phyloP scores from a whole-genome alignment of 495 filamentous ascomycete genomes.

The Penicillium flavigenum region DNA sequence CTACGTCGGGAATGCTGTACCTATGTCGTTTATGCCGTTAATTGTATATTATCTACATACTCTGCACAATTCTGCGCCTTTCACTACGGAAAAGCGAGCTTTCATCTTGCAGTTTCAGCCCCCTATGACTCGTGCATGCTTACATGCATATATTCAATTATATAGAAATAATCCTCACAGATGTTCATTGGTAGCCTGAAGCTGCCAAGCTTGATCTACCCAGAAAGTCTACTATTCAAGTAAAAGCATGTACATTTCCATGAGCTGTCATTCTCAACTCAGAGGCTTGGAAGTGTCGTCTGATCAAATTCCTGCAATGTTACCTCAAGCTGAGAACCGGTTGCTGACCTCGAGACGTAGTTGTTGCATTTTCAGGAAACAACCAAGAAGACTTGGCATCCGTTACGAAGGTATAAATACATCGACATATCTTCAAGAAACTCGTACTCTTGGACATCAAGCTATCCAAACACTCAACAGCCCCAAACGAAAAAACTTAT shows the following conservation, averaged over 20 bases:
- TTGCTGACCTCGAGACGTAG: not conserved
- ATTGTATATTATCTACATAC: too few relatives aligned
- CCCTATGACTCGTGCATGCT: not conserved
- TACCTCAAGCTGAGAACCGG: not conserved
- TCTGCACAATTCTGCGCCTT: too few relatives aligned
- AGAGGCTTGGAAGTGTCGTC: not conserved
- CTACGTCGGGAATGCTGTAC: too few relatives aligned
- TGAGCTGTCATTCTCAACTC: not conserved
- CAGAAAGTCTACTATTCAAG: not conserved
- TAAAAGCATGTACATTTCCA: not conserved
- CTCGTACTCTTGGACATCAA: constrained; percentile 7
- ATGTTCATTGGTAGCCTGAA: not conserved
- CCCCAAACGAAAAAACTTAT: constrained; percentile 4
- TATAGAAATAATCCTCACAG: not conserved
- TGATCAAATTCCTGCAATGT: not conserved
- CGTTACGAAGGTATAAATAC: not conserved
- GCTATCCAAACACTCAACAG: constrained; percentile 1
- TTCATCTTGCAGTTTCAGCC: not conserved
- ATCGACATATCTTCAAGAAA: not conserved
- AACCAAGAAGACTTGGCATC: not conserved
- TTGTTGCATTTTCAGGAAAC: not conserved
- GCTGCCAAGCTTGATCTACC: not conserved
- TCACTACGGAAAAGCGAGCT: too few relatives aligned
- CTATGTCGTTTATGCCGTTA: too few relatives aligned
- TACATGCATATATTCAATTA: not conserved